These are phyloP conservation scores for Spencermartinsiella europaea DNA, from an alignment of 805 yeast genomes.

Conservation along the genomic window DNA sequence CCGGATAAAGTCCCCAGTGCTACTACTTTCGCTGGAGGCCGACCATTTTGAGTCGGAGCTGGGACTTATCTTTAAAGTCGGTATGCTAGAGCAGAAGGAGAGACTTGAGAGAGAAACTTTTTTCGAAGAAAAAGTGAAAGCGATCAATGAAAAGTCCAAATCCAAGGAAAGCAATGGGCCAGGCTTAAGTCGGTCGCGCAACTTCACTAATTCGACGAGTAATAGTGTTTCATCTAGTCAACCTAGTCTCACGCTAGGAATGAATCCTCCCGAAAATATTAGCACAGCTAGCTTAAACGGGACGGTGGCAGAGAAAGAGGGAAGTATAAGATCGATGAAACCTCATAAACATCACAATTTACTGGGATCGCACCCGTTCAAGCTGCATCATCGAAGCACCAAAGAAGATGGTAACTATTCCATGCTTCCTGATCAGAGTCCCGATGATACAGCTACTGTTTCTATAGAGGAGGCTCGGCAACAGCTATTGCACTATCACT, in stretches of 20 bases:
- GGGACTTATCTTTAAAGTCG: slow-evolving; percentile 58
- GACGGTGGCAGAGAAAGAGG: not conserved
- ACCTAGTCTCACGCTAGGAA: not conserved
- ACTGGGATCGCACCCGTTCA: not conserved
- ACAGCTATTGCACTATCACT: slow-evolving; percentile 42
- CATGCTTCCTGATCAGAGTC: slow-evolving; percentile 1
- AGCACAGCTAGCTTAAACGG: not conserved
- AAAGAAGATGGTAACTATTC: slow-evolving; percentile 1
- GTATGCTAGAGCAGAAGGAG: slow-evolving; percentile 47
- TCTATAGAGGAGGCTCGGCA: slow-evolving; percentile 32
- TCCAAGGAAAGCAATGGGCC: not conserved
- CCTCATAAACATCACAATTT: not conserved
- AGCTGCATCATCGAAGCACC: not conserved
- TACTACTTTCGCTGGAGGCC: slow-evolving; percentile 69
- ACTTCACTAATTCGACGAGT: not conserved
- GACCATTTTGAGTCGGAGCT: slow-evolving; percentile 85
- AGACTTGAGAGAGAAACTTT: slow-evolving; percentile 48
- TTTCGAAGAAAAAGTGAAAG: slow-evolving; percentile 35
- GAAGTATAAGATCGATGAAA: not conserved
- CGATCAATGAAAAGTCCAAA: slow-evolving; percentile 14
- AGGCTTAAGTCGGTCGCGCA: not conserved
- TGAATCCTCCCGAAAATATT: not conserved
- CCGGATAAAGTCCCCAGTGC: slow-evolving; percentile 47
- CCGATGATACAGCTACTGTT: slow-evolving; percentile 10
- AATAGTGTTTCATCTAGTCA: not conserved